A percentile compares a stretch with the other conserved stretches of the same genome.
Evolutionary conservation across 2,329 filamentous ascomycete species (phyloP).

Genomic region (Trichothecium sympodiale): DNA sequence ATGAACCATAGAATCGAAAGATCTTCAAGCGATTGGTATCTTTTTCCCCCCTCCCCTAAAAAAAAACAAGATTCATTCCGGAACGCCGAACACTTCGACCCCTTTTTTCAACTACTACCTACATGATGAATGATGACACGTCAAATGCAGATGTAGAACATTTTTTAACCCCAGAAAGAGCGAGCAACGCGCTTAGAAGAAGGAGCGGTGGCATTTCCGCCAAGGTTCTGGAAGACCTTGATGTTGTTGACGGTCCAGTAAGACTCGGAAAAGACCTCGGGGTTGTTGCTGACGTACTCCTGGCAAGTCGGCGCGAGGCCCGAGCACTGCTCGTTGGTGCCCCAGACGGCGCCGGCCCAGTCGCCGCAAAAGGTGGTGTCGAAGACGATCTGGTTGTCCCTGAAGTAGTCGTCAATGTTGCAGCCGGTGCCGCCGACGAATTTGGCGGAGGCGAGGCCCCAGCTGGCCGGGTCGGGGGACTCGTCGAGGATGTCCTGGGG

Average conservation of each 20-base stretch:
- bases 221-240: slow-evolving; percentile 44
- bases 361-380: slow-evolving; percentile 80
- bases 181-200: slow-evolving; percentile 8
- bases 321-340: slow-evolving; percentile 42
- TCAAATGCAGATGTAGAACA: too few species aligned
- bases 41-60: too few species aligned
- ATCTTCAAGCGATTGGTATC: too few species aligned
- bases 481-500: slow-evolving; percentile 51
- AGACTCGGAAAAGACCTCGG: slow-evolving; percentile 56
- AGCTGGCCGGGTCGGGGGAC: slow-evolving; percentile 53
- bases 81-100: too few species aligned
- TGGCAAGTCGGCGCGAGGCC: slow-evolving; percentile 54
- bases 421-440: slow-evolving; percentile 60
- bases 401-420: slow-evolving; percentile 60
- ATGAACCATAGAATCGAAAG: too few species aligned
- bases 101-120: too few species aligned
- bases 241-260: slow-evolving; percentile 71
- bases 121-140: too few species aligned
- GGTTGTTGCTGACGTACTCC: slow-evolving; percentile 61
- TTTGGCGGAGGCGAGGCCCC: slow-evolving; percentile 56
- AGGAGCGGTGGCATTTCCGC: neutral
- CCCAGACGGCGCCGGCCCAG: slow-evolving; percentile 71
- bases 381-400: slow-evolving; percentile 64
- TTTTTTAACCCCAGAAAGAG: slow-evolving; percentile 11
- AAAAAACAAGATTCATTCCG: too few species aligned